Percentiles rank a stretch among this genome's conserved stretches.
Conservation (phyloP, 805 yeast genomes). For the Sugiyamaella mastotermitis region DNA sequence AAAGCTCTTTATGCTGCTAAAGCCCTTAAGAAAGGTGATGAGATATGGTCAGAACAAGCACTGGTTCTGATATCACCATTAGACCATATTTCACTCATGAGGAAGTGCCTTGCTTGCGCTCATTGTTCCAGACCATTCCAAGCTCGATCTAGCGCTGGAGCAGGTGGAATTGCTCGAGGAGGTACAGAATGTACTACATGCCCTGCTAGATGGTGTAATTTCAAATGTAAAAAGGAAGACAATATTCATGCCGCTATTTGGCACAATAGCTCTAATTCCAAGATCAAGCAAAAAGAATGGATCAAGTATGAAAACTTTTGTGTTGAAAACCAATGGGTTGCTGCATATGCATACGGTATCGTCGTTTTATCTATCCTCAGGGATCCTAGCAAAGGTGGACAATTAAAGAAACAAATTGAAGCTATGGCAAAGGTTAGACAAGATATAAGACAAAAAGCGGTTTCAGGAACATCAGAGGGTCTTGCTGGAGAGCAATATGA, state of each 20-base stretch:
- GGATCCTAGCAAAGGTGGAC: slow-evolving; percentile 37
- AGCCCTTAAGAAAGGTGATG: slow-evolving; percentile 42
- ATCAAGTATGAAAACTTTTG: slow-evolving; percentile 53
- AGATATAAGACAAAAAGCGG: slow-evolving; percentile 52
- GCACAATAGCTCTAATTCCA: slow-evolving; percentile 41
- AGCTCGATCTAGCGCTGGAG: slow-evolving; percentile 19
- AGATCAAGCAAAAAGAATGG: slow-evolving; percentile 37
- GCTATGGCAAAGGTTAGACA: slow-evolving; percentile 69
- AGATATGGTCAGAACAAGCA: slow-evolving; percentile 59
- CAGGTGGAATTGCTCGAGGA: slow-evolving; percentile 36
- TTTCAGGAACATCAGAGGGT: slow-evolving; percentile 42
- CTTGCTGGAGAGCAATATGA: slow-evolving; percentile 51
- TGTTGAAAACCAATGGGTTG: slow-evolving; percentile 59
- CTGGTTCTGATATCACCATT: slow-evolving; percentile 61
- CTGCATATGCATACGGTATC: slow-evolving; percentile 58
- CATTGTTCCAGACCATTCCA: slow-evolving; percentile 58
- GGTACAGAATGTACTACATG: slow-evolving; percentile 54
- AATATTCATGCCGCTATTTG: slow-evolving; percentile 49
- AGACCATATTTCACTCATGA: slow-evolving; percentile 54
- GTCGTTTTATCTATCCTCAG: slow-evolving; percentile 42
- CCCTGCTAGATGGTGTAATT: slow-evolving; percentile 65
- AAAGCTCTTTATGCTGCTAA: slow-evolving; percentile 53
- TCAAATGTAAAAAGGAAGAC: slow-evolving; percentile 51
- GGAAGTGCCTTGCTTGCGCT: slow-evolving; percentile 62
- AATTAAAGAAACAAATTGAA: slow-evolving; percentile 39